Evolutionary conservation across 331 rosid genomes (phyloP), one percentile per base, ranked within the genome.

Genomic region (Erythrophleum ivorense): DNA sequence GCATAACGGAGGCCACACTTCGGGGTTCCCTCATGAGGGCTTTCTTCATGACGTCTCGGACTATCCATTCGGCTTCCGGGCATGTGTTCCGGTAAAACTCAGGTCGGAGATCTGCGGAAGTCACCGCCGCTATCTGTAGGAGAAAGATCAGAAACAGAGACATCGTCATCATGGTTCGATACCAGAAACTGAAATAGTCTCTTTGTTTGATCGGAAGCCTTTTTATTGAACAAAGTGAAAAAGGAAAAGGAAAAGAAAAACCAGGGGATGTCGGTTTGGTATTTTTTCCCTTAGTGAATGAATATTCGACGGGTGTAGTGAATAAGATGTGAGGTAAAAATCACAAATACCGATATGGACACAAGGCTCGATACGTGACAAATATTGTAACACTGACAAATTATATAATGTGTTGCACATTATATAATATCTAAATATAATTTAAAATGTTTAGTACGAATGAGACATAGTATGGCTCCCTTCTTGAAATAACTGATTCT

Each of bases 1-100:
- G 90, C 99, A 95, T 93, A 41, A 95, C 94, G 0, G 98, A 95
- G 78, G 99, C 99, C 24, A 89, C 86, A 33, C 98, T 90, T 21
- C 97, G 83, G 2, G 97, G 88, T 76, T 93, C 97, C 76, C 89
- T 76, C 9, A 81, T 4, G 15, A 89, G 72, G 19, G 97, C 93
- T 43, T 73, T 91, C 14, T 74, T 80, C 97, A 95, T 93, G 68
- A 88, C 92, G 12, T 82, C 76, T 52, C 93, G 85, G 75, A 88
- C 94, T 29, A 91, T 36, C 9, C 9, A 16, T 77, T 95, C 94
- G 0, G 94, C 97, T 2, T 81, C 11, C 2, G 97, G 94, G 62
- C 99, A 95, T 2, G 89, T 81, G 6, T 60, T 3, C 33, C 76
- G 41, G 89, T 95, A 95, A 83, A 45, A 86, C 45, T 80, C 92